phyloP scores from a whole-genome alignment of 2,329 filamentous ascomycete species.

The Cladosporium sp. region DNA sequence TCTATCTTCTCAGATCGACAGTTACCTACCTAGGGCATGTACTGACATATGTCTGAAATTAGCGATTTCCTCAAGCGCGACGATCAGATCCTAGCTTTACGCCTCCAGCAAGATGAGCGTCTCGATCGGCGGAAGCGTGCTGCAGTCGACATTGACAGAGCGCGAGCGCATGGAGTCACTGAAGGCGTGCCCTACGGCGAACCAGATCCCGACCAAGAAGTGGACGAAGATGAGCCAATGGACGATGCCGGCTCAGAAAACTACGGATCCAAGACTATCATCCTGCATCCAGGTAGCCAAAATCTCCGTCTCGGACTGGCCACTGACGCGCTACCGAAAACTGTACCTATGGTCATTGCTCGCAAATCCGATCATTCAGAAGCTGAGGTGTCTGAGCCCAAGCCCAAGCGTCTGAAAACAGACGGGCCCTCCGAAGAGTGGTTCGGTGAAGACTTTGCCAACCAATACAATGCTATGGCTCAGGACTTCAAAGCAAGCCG shows the following conservation, averaged over 20 bases:
- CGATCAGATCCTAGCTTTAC: slow-evolving; percentile 85
- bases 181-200: slow-evolving; percentile 33
- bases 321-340: slow-evolving; percentile 92
- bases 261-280: slow-evolving; percentile 82
- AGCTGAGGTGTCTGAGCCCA: slow-evolving; percentile 75
- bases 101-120: slow-evolving; percentile 80
- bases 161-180: slow-evolving; percentile 67
- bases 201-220: slow-evolving; percentile 24
- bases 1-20: too few species aligned
- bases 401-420: slow-evolving; percentile 60
- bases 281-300: slow-evolving; percentile 92
- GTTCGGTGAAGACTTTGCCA: slow-evolving; percentile 75
- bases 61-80: slow-evolving; percentile 98
- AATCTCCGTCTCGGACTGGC: slow-evolving; percentile 90
- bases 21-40: not conserved
- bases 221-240: slow-evolving; percentile 49
- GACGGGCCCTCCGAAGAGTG: slow-evolving; percentile 66
- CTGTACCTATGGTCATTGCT: slow-evolving; percentile 87
- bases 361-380: slow-evolving; percentile 72
- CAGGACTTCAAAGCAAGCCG: slow-evolving; percentile 84
- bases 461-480: slow-evolving; percentile 71
- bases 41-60: slow-evolving; percentile 7
- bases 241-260: slow-evolving; percentile 54
- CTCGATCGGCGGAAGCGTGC: slow-evolving; percentile 77
- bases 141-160: slow-evolving; percentile 81